Evolutionary conservation across 371 early-diverging fungal genomes (phyloP), one percentile per base, ranked within the genome.

Genomic region (Rhizopus arrhizus): DNA sequence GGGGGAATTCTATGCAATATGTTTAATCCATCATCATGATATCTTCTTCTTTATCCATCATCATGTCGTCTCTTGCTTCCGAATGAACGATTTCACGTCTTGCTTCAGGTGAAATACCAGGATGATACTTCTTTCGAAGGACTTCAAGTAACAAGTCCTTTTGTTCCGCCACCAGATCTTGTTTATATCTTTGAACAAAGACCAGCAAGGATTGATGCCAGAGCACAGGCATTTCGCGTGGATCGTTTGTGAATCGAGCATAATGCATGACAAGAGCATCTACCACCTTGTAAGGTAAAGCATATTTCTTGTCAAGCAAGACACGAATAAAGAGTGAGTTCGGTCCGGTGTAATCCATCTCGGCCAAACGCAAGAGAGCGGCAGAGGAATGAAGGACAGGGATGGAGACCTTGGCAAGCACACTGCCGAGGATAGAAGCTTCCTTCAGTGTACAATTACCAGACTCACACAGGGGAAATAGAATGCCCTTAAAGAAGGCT

Each of bases 151-250:
- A 67, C 10, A 91, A 89, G 49, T 93, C 95, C 74, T 94, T 95
- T 77, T 98, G 97, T 62, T 96, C 97, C 5, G 90, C 85, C 0
- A 96, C 89, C 64, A 98, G 74, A 63, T 96, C 96, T 53, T 92
- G 90, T 78, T 97, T 97, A 82, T 98, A 98, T 80, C 95, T 75
- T 81, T 98, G 99, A 33, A 83, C 91, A 86, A 98, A 98, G 13
- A 95, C 93, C 36, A 98, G 75, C 69, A 98, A 79, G 1, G 93
- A 78, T 78, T 98, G 97, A 72, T 98, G 97, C 99, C 99, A 98
- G 59, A 98, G 84, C 6, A 98, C 98, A 33, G 99, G 97, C 88
- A 98, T 85, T 51, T 84, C 78, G 56, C 94, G 79, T 52, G 83
- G 72, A 70, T 92, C 93, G 46, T 80, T 84, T 72, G 87, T 84